Conservation (phyloP, 805 yeast species). For the Saturnispora halmiae region DNA sequence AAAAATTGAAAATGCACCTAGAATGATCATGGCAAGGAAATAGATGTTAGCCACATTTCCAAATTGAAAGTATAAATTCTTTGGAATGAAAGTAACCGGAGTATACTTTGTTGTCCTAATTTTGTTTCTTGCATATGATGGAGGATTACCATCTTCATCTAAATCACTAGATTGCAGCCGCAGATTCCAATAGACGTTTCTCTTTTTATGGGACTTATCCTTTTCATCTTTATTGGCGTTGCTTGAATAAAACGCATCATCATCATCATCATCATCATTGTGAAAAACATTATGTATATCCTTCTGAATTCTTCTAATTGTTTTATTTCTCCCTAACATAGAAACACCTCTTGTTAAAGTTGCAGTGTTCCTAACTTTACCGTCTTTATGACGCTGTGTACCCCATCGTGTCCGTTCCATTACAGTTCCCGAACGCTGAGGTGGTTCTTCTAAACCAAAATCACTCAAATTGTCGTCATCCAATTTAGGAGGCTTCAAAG, state of each 20-base stretch:
- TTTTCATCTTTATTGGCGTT: slow-evolving; percentile 25
- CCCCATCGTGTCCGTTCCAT: slow-evolving; percentile 87
- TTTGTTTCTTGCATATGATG: slow-evolving; percentile 75
- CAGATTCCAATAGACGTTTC: slow-evolving; percentile 52
- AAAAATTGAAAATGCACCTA: slow-evolving; percentile 70
- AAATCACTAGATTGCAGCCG: slow-evolving; percentile 48
- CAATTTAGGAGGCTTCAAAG: neutral
- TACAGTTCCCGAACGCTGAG: slow-evolving; percentile 35
- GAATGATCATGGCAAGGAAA: slow-evolving; percentile 67
- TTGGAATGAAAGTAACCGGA: slow-evolving; percentile 80
- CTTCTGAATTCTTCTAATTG: slow-evolving; percentile 30
- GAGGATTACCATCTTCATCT: slow-evolving; percentile 47
- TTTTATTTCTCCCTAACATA: slow-evolving; percentile 42
- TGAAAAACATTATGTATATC: slow-evolving; percentile 13
- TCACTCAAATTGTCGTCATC: slow-evolving; percentile 20
- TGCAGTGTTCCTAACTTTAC: slow-evolving; percentile 38
- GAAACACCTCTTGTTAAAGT: slow-evolving; percentile 10
- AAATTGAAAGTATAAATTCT: slow-evolving; percentile 72
- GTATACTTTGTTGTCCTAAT: slow-evolving; percentile 94
- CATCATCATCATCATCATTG: slow-evolving; percentile 15
- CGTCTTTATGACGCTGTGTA: slow-evolving; percentile 69
- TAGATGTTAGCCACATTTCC: slow-evolving; percentile 84
- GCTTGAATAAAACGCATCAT: slow-evolving; percentile 22
- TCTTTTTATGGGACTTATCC: slow-evolving; percentile 24
- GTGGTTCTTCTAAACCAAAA: slow-evolving; percentile 19